These are phyloP conservation scores for Ochetophila trinervis DNA, from an alignment of 306 rosid species.

Conservation along the genomic window DNA sequence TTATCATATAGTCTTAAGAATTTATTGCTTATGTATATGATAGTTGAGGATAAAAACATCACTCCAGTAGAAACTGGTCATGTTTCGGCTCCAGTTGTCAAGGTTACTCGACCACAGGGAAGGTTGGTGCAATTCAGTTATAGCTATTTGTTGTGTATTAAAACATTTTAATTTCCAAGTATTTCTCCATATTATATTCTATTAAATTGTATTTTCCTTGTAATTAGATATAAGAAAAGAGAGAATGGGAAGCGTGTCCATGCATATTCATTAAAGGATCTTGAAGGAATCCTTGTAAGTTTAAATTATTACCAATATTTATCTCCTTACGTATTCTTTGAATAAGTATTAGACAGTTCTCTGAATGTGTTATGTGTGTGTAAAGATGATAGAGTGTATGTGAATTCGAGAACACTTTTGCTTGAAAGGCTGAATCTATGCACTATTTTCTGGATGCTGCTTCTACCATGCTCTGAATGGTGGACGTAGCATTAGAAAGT, in stretches of 20 bases:
- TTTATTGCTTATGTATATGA: conserved; percentile 8
- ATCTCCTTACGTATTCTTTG: not conserved
- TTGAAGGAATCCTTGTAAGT: conserved; percentile 94
- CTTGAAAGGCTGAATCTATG: not conserved
- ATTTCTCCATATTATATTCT: not conserved
- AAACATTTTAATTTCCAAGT: not conserved
- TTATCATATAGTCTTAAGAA: conserved; percentile 12
- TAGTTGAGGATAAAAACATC: conserved; percentile 28
- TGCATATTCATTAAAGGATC: conserved; percentile 78
- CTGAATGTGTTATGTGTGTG: not conserved
- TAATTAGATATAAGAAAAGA: conserved; percentile 72
- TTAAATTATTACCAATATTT: not conserved
- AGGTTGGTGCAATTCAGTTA: conserved; percentile 45
- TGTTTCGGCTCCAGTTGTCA: conserved; percentile 36
- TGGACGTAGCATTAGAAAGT: not conserved
- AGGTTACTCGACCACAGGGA: conserved; percentile 85
- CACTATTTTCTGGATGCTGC: conserved; percentile 1
- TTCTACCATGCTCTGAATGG: not conserved
- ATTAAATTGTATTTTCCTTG: not conserved
- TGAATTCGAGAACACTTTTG: not conserved
- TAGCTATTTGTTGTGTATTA: not conserved
- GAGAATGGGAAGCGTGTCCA: conserved; percentile 89
- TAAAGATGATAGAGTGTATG: not conserved
- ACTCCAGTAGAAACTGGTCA: conserved; percentile 39
- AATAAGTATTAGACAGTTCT: not conserved